Evolutionary conservation across 805 yeast species (phyloP).

Genomic region (Metschnikowia kunwiensis): DNA sequence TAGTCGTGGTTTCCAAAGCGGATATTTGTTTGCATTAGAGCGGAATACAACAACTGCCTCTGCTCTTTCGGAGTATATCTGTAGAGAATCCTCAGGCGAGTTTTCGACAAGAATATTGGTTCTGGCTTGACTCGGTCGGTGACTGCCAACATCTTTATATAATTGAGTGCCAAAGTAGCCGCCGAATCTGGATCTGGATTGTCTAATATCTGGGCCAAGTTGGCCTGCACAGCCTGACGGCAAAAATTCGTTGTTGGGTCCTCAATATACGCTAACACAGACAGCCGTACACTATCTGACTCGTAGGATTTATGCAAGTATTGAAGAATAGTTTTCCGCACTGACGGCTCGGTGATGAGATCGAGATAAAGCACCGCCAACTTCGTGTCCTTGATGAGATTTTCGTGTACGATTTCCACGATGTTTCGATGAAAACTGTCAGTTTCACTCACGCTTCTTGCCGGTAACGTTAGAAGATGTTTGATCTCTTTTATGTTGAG

Average conservation of each 20-base stretch:
- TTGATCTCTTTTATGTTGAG: conserved; percentile 23
- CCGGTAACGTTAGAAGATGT: conserved; percentile 28
- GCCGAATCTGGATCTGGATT: conserved; percentile 15
- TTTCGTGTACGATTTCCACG: conserved; percentile 29
- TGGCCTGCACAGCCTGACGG: conserved; percentile 17
- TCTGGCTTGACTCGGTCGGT: conserved; percentile 22
- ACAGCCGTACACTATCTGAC: conserved; percentile 23
- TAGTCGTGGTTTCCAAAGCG: conserved; percentile 21
- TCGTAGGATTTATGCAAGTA: conserved; percentile 19
- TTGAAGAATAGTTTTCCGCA: conserved; percentile 18
- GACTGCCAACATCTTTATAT: conserved; percentile 26
- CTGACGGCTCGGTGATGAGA: conserved; percentile 20
- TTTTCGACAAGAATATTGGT: conserved; percentile 16
- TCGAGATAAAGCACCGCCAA: conserved; percentile 21
- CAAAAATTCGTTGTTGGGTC: conserved; percentile 22
- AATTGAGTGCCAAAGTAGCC: conserved; percentile 23
- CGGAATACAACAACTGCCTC: conserved; percentile 26
- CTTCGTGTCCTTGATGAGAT: conserved; percentile 26
- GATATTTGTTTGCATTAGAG: conserved; percentile 31
- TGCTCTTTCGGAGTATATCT: conserved; percentile 1
- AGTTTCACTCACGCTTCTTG: conserved; percentile 23
- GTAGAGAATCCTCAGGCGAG: conserved; percentile 1
- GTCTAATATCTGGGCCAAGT: conserved; percentile 16
- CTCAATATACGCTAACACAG: conserved; percentile 27
- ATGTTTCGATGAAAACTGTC: conserved; percentile 29